Conservation (phyloP, 2,329 filamentous ascomycete species). For the Camillea tinctor region DNA sequence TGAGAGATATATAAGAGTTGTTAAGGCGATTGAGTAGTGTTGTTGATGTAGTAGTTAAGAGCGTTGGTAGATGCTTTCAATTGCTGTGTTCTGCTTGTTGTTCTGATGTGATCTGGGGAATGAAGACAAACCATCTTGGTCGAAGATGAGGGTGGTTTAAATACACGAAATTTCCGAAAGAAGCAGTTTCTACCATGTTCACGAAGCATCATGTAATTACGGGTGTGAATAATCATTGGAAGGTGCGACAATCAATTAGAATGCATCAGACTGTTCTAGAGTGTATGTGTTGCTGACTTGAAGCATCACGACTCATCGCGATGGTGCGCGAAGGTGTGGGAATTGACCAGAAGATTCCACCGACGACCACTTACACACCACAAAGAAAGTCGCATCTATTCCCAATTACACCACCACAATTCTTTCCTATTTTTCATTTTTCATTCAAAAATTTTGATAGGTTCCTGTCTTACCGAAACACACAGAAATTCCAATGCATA, state of each 20-base stretch:
- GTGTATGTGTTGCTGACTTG: conserved; percentile 10
- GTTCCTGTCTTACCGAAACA: not conserved
- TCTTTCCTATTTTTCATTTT: not conserved
- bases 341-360: conserved; percentile 32
- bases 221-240: conserved; percentile 20
- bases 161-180: conserved; percentile 25
- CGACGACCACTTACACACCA: not conserved
- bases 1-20: conserved; percentile 11
- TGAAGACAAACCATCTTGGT: conserved; percentile 8
- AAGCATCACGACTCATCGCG: conserved; percentile 18
- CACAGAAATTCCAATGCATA: no score
- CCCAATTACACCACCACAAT: not conserved
- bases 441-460: no score
- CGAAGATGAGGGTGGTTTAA: conserved; percentile 25
- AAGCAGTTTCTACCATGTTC: conserved; percentile 28
- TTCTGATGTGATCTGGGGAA: conserved; percentile 30
- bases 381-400: not conserved
- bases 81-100: conserved; percentile 17
- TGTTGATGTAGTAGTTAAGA: conserved; percentile 20
- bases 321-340: conserved; percentile 23
- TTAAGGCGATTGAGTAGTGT: conserved; percentile 12
- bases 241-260: conserved; percentile 22
- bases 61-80: conserved; percentile 6
- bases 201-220: conserved; percentile 19
- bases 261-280: conserved; percentile 25